Conservation (phyloP, 2,329 filamentous ascomycete genomes). For the Zymoseptoria tritici region DNA sequence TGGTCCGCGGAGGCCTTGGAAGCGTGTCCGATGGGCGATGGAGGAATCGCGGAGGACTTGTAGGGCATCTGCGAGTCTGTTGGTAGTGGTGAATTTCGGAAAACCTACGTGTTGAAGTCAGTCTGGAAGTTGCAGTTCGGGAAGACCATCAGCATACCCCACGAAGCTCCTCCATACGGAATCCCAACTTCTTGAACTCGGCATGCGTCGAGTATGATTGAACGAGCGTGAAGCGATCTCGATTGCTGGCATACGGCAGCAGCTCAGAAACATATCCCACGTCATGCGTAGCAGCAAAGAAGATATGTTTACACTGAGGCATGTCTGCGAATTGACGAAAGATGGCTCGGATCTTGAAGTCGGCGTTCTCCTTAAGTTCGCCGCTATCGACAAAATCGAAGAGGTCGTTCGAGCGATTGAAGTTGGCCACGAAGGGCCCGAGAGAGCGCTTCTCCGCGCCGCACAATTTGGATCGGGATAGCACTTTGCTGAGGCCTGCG, state of each 20-base stretch:
- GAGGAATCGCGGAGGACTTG: background rate
- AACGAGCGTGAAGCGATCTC: slow-evolving; percentile 48
- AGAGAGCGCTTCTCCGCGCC: slow-evolving; percentile 51
- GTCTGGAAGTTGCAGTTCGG: no score
- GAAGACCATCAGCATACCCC: no score
- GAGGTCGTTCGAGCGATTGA: slow-evolving; percentile 47
- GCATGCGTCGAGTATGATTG: slow-evolving; percentile 45
- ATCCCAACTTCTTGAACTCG: slow-evolving; percentile 46
- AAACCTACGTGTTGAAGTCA: slow-evolving; percentile 29
- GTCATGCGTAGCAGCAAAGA: slow-evolving; percentile 57
- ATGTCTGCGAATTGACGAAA: slow-evolving; percentile 49
- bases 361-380: slow-evolving; percentile 52
- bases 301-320: slow-evolving; percentile 56
- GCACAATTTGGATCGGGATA: slow-evolving; percentile 43
- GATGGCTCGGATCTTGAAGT: slow-evolving; percentile 51
- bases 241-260: slow-evolving; percentile 44
- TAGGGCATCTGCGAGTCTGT: background rate
- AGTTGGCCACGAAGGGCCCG: slow-evolving; percentile 49
- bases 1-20: background rate
- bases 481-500: slow-evolving; percentile 38
- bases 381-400: slow-evolving; percentile 58
- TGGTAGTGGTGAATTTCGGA: slow-evolving; percentile 37
- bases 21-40: background rate
- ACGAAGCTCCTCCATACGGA: slow-evolving; percentile 46
- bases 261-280: slow-evolving; percentile 51